These are phyloP conservation scores for Pigoraptor vietnamica DNA, from an alignment of 78 protist species.

Conservation along the genomic window DNA sequence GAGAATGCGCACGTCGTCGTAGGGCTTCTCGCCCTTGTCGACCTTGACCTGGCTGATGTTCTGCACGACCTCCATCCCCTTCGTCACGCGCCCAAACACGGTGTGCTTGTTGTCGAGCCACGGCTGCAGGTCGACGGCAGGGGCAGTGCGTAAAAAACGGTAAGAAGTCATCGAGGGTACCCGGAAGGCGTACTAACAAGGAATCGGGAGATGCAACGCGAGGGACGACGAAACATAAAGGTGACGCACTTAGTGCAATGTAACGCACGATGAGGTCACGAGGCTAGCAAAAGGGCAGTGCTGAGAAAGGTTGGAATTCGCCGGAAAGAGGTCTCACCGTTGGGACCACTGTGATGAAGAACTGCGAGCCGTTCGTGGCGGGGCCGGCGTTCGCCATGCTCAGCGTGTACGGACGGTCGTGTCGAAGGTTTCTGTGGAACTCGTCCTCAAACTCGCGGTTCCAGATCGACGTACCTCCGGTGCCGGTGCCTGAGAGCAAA, in stretches of 20 bases:
- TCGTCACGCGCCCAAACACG: slow-evolving; percentile 87
- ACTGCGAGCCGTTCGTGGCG: slow-evolving; percentile 89
- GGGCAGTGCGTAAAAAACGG: slow-evolving; percentile 60
- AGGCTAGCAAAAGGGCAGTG: too few species aligned
- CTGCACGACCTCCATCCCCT: slow-evolving; percentile 80
- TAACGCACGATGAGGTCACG: too few species aligned
- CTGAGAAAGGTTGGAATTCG: too few species aligned
- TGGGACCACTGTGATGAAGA: slow-evolving; percentile 83
- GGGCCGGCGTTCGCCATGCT: slow-evolving; percentile 87
- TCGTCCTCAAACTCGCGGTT: slow-evolving; percentile 92
- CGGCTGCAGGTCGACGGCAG: slow-evolving; percentile 50
- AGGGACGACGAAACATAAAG: too few species aligned
- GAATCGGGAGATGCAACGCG: too few species aligned
- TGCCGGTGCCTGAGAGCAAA: slow-evolving; percentile 48
- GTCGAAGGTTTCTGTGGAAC: slow-evolving; percentile 65
- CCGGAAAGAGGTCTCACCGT: too few species aligned
- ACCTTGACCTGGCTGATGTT: slow-evolving; percentile 60
- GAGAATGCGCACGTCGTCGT: slow-evolving; percentile 11
- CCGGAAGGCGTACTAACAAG: too few species aligned
- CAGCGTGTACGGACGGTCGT: slow-evolving; percentile 73
- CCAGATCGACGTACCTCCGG: slow-evolving; percentile 86
- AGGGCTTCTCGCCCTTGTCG: slow-evolving; percentile 40
- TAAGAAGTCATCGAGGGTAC: neutral
- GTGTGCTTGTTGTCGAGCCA: slow-evolving; percentile 94
- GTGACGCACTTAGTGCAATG: too few species aligned